phyloP scores from a whole-genome alignment of 169 alveolate genomes.

The Amoebophrya sp. region DNA sequence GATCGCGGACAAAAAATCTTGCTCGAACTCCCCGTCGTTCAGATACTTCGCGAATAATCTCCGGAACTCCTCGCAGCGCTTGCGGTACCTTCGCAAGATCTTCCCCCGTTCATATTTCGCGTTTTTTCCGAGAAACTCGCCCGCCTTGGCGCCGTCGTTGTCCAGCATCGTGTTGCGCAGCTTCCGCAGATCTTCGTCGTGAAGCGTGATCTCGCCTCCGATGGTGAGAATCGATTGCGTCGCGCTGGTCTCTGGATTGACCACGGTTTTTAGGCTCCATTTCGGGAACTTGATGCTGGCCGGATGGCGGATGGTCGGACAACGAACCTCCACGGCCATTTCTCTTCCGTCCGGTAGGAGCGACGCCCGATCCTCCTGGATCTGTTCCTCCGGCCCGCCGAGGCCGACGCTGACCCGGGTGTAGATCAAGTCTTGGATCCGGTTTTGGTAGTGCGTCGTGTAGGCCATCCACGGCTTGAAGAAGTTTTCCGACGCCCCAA shows the following conservation, averaged over 20 bases:
- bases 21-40: too few species aligned
- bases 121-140: background rate
- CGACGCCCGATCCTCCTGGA: background rate
- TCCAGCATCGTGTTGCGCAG: background rate
- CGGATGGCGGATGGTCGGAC: too few species aligned
- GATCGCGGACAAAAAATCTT: too few species aligned
- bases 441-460: background rate
- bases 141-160: background rate
- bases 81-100: background rate
- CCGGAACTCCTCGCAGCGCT: background rate
- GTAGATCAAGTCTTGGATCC: background rate
- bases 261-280: too few species aligned
- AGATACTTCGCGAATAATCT: background rate
- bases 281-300: too few species aligned
- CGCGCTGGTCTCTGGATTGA: too few species aligned
- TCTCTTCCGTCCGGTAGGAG: background rate
- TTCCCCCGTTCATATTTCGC: background rate
- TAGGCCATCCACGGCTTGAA: background rate
- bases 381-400: background rate
- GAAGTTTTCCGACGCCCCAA: background rate
- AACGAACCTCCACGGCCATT: background rate
- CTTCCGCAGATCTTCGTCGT: background rate
- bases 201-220: background rate
- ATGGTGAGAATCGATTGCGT: too few species aligned
- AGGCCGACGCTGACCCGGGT: background rate